Base-by-base conservation (phyloP, 331 rosid species). In the Quercus phellos region DNA sequence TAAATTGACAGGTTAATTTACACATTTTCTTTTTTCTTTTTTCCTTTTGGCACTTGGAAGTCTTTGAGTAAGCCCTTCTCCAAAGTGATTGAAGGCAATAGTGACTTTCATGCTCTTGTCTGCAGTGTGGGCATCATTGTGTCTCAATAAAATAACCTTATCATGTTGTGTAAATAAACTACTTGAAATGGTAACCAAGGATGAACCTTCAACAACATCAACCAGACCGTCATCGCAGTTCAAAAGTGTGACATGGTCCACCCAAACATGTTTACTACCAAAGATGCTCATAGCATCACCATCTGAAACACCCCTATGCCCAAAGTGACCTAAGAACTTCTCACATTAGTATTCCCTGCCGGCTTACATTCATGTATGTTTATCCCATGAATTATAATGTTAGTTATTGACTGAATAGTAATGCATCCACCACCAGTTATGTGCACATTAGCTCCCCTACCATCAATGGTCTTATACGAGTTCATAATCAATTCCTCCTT, bases 81-180 rank as follows among this genome's bases (percentile, higher is more conserved):
- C 32, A 29, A 29, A 29, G 32, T 29, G 32, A 29, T 29, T 29
- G 32, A 29, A 92, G 51, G 98, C 98, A 4, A 94, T 94, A 0
- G 98, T 94, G 84, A 92, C 92, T n/a, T 94, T 97, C 98, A 94
- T 94, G 83, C 82, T 77, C 88, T 84, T 88, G 87, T 94, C 98
- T 19, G 89, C 82, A 0, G 89, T 89, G 50, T 88, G 89, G 1
- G 92, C 51, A 32, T 94, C 98, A 17, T 93, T 89, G 29, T 94
- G 98, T 16, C 98, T 97, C 73, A 94, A 69, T 75, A 94, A 55
- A 97, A 94, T 94, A 21, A 88, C 98, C 81, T 94, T 94, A 56
- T 94, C 96, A 77, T 94, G 98, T 55, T 94, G 97, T 5, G 97
- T 94, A 97, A 94, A 83, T 83, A 87, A 92, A 82, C 90, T 94